phyloP scores from a whole-genome alignment of 1,284 basidiomycete genomes.

The Naganishia liquefaciens region DNA sequence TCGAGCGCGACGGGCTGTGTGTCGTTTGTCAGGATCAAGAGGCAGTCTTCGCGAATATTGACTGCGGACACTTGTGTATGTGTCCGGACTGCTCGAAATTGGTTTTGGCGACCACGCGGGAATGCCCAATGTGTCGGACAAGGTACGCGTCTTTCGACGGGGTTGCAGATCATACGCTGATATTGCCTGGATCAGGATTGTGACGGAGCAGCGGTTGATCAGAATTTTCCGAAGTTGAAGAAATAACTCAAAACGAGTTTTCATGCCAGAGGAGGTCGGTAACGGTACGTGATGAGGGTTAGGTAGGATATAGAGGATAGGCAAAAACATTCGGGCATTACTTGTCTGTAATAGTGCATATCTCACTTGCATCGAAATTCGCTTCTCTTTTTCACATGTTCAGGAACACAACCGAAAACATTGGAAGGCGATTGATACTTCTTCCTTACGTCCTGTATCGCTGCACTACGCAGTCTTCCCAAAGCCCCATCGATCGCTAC shows the following conservation, averaged over 20 bases:
- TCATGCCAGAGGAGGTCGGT: background rate
- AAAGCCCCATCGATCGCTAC: too few relatives aligned
- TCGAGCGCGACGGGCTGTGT: conserved; percentile 73
- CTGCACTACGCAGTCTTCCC: too few relatives aligned
- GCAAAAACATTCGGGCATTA: too few relatives aligned
- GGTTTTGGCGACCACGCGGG: conserved; percentile 73
- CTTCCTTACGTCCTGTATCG: too few relatives aligned
- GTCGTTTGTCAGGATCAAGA: conserved; percentile 89
- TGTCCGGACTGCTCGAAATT: conserved; percentile 80
- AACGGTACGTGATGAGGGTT: too few relatives aligned
- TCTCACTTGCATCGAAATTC: too few relatives aligned
- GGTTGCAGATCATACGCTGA: background rate
- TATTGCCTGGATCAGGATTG: conserved; percentile 22
- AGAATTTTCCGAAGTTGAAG: conserved; percentile 60
- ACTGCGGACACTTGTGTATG: conserved; percentile 87
- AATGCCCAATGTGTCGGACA: conserved; percentile 82
- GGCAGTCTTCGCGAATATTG: conserved; percentile 85
- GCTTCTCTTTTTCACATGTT: too few relatives aligned
- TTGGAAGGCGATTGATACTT: too few relatives aligned
- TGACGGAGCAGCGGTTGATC: conserved; percentile 70
- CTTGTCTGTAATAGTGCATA: too few relatives aligned
- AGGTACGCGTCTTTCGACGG: conserved; percentile 61
- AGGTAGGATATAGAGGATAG: too few relatives aligned
- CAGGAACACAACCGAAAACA: too few relatives aligned
- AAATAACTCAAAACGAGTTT: background rate